Evolutionary conservation across 2,329 filamentous ascomycete genomes (phyloP).

Genomic region (Trichothecium roseum): DNA sequence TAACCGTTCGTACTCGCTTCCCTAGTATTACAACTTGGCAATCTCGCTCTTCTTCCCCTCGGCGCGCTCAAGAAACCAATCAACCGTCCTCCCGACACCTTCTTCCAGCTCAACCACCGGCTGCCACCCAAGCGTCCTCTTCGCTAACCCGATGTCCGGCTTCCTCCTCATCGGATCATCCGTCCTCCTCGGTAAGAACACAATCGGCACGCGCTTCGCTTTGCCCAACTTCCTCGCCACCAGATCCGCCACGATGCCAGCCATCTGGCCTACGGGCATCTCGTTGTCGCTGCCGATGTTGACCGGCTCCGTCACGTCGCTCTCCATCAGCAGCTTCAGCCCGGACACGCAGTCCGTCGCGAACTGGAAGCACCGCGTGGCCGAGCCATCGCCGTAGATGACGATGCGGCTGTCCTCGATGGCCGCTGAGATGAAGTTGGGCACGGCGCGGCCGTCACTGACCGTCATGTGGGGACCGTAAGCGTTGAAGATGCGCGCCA

Average conservation of each 20-base stretch:
- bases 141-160: slow-evolving; percentile 6
- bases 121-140: slow-evolving; percentile 4
- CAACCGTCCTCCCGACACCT: slow-evolving; percentile 3
- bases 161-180: slow-evolving; percentile 7
- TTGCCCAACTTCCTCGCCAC: slow-evolving; percentile 6
- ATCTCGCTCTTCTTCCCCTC: not conserved
- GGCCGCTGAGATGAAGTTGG: slow-evolving; percentile 7
- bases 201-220: not conserved
- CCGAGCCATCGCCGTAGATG: slow-evolving; percentile 6
- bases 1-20: too few relatives aligned
- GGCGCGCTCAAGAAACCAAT: slow-evolving; percentile 5
- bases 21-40: too few relatives aligned
- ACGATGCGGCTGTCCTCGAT: slow-evolving; percentile 5
- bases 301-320: slow-evolving; percentile 5
- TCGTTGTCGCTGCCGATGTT: slow-evolving; percentile 7
- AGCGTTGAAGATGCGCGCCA: slow-evolving; percentile 10
- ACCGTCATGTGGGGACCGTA: slow-evolving; percentile 7
- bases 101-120: slow-evolving; percentile 5
- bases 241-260: slow-evolving; percentile 3
- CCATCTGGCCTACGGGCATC: slow-evolving; percentile 5
- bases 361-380: slow-evolving; percentile 7
- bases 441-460: slow-evolving; percentile 7
- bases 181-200: slow-evolving; percentile 5
- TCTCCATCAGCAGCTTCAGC: slow-evolving; percentile 5
- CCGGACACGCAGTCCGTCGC: slow-evolving; percentile 6